Conservation (phyloP, 2,329 filamentous ascomycete genomes). For the Byssoonygena ceratinophila region DNA sequence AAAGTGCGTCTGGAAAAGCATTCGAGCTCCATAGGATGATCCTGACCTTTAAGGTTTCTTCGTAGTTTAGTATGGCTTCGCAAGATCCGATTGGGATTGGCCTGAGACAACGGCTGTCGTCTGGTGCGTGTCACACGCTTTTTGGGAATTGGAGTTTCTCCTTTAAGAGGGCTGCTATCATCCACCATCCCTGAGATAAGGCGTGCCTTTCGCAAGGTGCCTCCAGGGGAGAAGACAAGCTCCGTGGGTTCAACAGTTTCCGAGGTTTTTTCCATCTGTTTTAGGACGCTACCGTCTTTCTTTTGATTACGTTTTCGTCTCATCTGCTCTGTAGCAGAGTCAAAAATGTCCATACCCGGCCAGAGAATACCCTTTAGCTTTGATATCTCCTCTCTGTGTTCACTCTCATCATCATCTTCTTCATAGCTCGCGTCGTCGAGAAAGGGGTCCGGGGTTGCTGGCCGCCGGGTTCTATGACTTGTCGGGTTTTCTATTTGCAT, state of each 20-base stretch:
- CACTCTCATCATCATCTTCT: constrained; percentile 19
- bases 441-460: constrained; percentile 17
- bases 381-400: constrained; percentile 28
- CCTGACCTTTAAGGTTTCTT: constrained; percentile 16
- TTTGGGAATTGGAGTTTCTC: constrained; percentile 36
- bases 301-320: constrained; percentile 43
- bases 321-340: constrained; percentile 42
- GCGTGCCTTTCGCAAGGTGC: constrained; percentile 35
- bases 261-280: constrained; percentile 39
- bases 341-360: constrained; percentile 45
- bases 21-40: constrained; percentile 10
- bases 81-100: constrained; percentile 27
- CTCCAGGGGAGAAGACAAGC: constrained; percentile 38
- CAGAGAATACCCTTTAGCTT: constrained; percentile 40
- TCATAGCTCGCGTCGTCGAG: constrained; percentile 18
- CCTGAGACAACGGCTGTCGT: constrained; percentile 23
- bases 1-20: constrained; percentile 17
- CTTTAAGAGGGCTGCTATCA: constrained; percentile 38
- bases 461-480: not conserved
- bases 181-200: constrained; percentile 41
- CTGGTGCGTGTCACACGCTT: constrained; percentile 23
- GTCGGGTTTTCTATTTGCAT: not conserved
- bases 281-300: constrained; percentile 39
- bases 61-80: constrained; percentile 23
- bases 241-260: constrained; percentile 38